Base-by-base conservation (phyloP, 176 grass and related monocot species). In the Coix lacrymajobi region DNA sequence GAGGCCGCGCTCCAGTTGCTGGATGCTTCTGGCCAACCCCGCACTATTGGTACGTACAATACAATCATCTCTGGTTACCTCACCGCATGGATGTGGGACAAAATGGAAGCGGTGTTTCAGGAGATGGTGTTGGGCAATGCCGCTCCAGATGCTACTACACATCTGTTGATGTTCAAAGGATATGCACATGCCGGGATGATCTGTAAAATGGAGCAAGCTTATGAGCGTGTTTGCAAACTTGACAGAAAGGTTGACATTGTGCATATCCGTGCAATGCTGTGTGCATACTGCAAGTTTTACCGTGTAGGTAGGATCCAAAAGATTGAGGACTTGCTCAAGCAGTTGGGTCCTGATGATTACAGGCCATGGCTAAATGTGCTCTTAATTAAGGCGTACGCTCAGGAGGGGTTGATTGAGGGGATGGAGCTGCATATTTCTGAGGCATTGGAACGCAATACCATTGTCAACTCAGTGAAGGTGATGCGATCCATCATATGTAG, bases 51-150 rank as follows among this genome's bases (percentile, higher is more conserved):
- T 65, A 99, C 96, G 0, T 91, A 96, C 28, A 99, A 96, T 41
- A 91, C 91, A 3, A 38, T 88, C n/a, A 96, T 99, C 1, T 64
- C 96, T 3, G 93, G 87, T 7, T 96, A 99, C 60, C 33, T 96
- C 68, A 99, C 91, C 0, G 93, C 89, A 3, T 94, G 88, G 87
- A 95, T 86, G 85, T 99, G 96, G 96, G 96, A 96, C 28, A 86
- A 86, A 73, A 94, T 96, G 91, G 96, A 94, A 73, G 48, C 51
- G 4, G 62, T 70, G 30, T 94, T 92, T 83, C 28, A 65, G 6
- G 83, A 77, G 51, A 96, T 94, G 96, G 31, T 73, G 15, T 70
- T 73, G n/a, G 80, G 87, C 40, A 69, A 75, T 38, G 73, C 94
- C 71, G 81, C 43, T 77, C 96, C 96, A 51, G 87, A 99, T 37